Evolutionary conservation across 139 green algal species (phyloP).

Genomic region (Chlamydomonas asymmetrica): DNA sequence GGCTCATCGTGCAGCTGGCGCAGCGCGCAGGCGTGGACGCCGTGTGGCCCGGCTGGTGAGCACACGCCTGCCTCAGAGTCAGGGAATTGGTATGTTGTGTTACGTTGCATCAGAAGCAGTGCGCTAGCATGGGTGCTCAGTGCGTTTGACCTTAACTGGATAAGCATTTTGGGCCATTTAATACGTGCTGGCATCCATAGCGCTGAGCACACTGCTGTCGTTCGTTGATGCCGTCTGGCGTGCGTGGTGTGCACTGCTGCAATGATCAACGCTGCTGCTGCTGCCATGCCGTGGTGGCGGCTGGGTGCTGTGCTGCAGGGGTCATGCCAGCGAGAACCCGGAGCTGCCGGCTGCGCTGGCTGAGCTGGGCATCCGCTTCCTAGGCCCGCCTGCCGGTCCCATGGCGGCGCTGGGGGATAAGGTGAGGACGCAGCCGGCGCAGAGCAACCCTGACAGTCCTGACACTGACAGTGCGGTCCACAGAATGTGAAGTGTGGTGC

Average conservation of each 20-base stretch:
- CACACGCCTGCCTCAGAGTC: neutral
- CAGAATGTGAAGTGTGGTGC: too few species aligned
- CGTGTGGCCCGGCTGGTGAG: slow-evolving; percentile 95
- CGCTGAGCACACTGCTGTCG: too few species aligned
- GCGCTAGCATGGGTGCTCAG: too few species aligned
- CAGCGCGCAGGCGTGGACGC: slow-evolving; percentile 86
- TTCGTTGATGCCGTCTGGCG: too few species aligned
- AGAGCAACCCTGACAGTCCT: too few species aligned
- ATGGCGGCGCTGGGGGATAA: slow-evolving; percentile 98
- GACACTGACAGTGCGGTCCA: too few species aligned
- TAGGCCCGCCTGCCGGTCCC: slow-evolving; percentile 78
- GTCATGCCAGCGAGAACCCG: slow-evolving; percentile 95
- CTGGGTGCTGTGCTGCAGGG: slow-evolving; percentile 59
- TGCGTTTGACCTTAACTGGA: too few species aligned
- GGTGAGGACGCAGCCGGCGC: slow-evolving; percentile 38
- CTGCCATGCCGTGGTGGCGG: neutral
- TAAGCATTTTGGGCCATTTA: too few species aligned
- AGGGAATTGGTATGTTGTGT: neutral
- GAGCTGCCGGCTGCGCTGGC: slow-evolving; percentile 84
- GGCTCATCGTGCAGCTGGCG: slow-evolving; percentile 85
- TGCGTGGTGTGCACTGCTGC: too few species aligned
- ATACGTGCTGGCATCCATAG: too few species aligned
- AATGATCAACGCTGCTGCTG: neutral
- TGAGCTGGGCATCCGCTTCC: slow-evolving; percentile 81
- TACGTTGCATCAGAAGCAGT: neutral